Conservation (phyloP, 192 early-diverging fungal genomes). For the Coemansia sp. region DNA sequence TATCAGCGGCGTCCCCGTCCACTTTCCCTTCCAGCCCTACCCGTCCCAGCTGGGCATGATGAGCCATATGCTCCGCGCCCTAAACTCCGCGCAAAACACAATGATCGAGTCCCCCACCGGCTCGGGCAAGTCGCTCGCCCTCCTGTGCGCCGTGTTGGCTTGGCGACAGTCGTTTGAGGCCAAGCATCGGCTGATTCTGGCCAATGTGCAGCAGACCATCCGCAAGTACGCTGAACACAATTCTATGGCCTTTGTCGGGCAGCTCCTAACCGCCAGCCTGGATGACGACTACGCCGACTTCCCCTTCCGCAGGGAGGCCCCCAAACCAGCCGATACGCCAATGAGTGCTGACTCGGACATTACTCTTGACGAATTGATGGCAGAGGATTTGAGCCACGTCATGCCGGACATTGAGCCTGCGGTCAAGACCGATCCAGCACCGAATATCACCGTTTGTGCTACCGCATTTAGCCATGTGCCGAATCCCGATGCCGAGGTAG, state of each 20-base stretch:
- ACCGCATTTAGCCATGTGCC: neutral
- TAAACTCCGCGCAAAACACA: conserved; percentile 57
- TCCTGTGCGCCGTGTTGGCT: conserved; percentile 68
- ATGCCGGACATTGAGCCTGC: neutral
- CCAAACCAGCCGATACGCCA: neutral
- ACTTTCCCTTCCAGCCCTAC: conserved; percentile 69
- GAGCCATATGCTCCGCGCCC: conserved; percentile 59
- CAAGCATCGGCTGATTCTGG: conserved; percentile 39
- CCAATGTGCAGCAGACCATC: conserved; percentile 39
- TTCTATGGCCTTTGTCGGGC: conserved; percentile 21
- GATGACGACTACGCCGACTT: neutral
- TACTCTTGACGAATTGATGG: neutral
- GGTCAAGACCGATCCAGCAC: neutral
- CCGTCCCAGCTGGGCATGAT: conserved; percentile 66
- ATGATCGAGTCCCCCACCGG: conserved; percentile 75
- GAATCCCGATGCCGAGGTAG: neutral
- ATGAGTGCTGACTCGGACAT: neutral
- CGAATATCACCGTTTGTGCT: neutral
- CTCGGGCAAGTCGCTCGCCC: conserved; percentile 75
- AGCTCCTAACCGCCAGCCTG: conserved; percentile 24
- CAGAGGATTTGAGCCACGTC: neutral
- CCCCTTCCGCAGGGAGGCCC: neutral
- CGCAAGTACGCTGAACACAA: conserved; percentile 44
- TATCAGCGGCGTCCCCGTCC: conserved; percentile 57
- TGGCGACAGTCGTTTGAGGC: conserved; percentile 56